Evolutionary conservation across 306 rosid genomes (phyloP), one percentile per base, ranked within the genome.

Genomic region (Phaseolus lunatus): DNA sequence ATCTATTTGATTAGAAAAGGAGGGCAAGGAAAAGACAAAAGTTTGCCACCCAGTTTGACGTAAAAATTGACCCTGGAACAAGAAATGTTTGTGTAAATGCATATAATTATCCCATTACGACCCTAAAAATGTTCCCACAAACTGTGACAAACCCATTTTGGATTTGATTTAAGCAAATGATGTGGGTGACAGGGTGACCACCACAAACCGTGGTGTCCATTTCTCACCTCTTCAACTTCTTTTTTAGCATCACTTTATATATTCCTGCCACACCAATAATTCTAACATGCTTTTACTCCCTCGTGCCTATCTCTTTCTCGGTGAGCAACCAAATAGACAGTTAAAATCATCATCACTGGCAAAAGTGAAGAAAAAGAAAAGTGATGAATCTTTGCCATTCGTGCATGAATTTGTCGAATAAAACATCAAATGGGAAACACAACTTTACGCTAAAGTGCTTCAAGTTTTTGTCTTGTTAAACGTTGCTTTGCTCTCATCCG

Each of bases 141-240:
- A 23, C 29, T 26, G 77, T 67, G 88, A 84, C 95, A 91, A 33
- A 29, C 61, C 63, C 58, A 58, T 49, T 44, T 75, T 58, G 77
- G 89, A 86, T 84, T 87, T 85, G 90, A 91, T 79, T 78, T 57
- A 85, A 89, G 45, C 81, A 82, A 76, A 65, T 80, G 72, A 82
- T 59, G 79, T 71, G 85, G 85, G 86, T 74, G 91, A 83, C 97
- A 86, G 66, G 80, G 78, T 83, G 93, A 81, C 90, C 91, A 85
- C 86, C 89, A 78, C 81, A 77, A 79, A 67, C 64, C 33, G 84
- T 80, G n/a, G 59, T 83, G 91, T 87, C 91, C 73, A 79, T 83
- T 73, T 84, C 79, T 49, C 77, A 75, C 37, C 68, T 84, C 84
- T 64, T 39, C 13, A 59, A 39, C 35, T 45, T 72, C 20, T 56